phyloP scores from a whole-genome alignment of 2,329 filamentous ascomycete species.

The Trichoderma sp. region DNA sequence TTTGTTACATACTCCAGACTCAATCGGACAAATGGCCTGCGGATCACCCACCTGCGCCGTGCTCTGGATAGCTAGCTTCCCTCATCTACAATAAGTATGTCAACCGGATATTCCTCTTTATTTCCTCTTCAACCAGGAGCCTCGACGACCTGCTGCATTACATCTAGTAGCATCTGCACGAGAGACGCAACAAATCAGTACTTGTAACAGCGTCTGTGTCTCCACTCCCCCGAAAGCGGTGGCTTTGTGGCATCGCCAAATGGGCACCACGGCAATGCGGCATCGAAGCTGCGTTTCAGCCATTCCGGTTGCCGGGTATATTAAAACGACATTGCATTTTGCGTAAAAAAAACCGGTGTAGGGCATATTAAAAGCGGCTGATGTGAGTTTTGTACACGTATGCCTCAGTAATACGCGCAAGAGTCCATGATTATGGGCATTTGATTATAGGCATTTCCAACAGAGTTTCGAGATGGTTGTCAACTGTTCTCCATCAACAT shows the following conservation, averaged over 20 bases:
- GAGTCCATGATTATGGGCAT: neutral
- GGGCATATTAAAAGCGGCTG: neutral
- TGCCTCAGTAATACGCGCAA: neutral
- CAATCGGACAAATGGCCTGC: neutral
- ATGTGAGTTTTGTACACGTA: neutral
- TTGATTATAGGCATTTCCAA: neutral
- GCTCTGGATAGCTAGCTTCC: neutral
- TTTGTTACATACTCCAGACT: neutral
- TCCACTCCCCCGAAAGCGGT: conserved; percentile 1
- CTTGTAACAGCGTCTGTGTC: neutral
- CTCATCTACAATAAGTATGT: neutral
- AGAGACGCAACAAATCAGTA: neutral
- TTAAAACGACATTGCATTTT: neutral
- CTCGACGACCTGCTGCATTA: neutral
- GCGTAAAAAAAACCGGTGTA: neutral
- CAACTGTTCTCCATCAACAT: neutral
- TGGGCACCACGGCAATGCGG: conserved; percentile 10
- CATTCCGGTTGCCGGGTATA: neutral
- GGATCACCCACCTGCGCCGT: neutral
- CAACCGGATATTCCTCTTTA: neutral
- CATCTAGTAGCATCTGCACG: neutral
- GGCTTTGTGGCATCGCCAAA: neutral
- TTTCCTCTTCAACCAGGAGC: neutral
- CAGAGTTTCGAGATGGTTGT: neutral
- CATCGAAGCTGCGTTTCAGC: conserved; percentile 8